A percentile compares a stretch with the other conserved stretches of the same genome.
Conservation (phyloP, 805 yeast genomes). For the Wickerhamiella vanderwaltii region DNA sequence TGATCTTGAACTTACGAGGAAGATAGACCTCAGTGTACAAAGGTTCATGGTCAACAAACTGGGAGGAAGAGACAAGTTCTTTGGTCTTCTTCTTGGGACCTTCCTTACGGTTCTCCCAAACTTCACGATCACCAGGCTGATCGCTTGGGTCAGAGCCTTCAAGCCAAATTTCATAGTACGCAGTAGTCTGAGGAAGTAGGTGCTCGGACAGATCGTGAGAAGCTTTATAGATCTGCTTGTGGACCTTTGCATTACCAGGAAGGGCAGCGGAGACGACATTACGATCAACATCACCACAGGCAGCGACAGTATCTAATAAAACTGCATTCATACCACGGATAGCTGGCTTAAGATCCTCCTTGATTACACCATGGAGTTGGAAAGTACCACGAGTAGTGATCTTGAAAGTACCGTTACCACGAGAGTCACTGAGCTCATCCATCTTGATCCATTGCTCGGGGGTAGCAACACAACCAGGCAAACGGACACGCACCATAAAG, state of each 20-base stretch:
- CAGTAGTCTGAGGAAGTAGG: constrained; percentile 81
- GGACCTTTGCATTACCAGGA: constrained; percentile 74
- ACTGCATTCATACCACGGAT: constrained; percentile 87
- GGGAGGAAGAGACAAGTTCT: constrained; percentile 75
- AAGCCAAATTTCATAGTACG: constrained; percentile 95
- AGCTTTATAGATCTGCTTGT: constrained; percentile 53
- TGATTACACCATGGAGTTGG: constrained; percentile 90
- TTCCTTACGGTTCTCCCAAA: constrained; percentile 51
- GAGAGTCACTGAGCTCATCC: constrained; percentile 62
- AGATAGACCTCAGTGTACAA: constrained; percentile 73
- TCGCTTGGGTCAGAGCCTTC: constrained; percentile 72
- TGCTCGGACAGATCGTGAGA: constrained; percentile 65
- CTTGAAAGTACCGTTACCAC: constrained; percentile 90
- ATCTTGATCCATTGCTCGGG: constrained; percentile 82
- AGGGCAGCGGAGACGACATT: constrained; percentile 88
- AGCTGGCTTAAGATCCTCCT: constrained; percentile 77
- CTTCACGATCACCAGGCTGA: constrained; percentile 48
- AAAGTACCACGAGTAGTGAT: constrained; percentile 94
- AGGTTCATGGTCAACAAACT: constrained; percentile 73
- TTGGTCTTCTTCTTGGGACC: constrained; percentile 69
- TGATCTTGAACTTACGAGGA: constrained; percentile 93
- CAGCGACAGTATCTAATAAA: constrained; percentile 88
- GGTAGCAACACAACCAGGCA: constrained; percentile 84
- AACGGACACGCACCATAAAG: constrained; percentile 92
- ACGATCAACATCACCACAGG: constrained; percentile 97